These are phyloP conservation scores for Nidularia sp. DNA, from an alignment of 768 basidiomycete species.

Conservation along the genomic window DNA sequence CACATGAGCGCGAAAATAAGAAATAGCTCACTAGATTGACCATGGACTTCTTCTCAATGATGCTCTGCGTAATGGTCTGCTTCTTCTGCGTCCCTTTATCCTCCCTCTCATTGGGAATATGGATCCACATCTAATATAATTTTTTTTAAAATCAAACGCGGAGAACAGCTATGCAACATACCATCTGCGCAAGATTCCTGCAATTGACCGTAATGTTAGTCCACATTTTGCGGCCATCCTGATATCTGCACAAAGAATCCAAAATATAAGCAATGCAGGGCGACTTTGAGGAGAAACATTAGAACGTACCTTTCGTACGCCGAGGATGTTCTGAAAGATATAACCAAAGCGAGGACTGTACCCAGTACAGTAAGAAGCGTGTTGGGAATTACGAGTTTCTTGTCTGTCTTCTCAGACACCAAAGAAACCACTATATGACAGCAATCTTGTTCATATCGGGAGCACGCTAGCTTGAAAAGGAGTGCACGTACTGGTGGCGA, in stretches of 20 bases:
- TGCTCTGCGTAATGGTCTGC: slow-evolving; percentile 32
- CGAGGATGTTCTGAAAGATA: slow-evolving; percentile 70
- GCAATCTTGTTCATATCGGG: not conserved
- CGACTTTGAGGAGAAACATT: not conserved
- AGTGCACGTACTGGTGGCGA: slow-evolving; percentile 47
- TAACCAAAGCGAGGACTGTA: slow-evolving; percentile 68
- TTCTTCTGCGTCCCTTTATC: slow-evolving; percentile 22
- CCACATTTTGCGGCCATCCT: slow-evolving; percentile 72
- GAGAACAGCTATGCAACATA: slow-evolving; percentile 19
- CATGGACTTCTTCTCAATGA: slow-evolving; percentile 75
- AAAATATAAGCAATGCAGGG: not conserved
- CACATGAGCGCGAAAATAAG: not conserved
- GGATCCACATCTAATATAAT: slow-evolving; percentile 46
- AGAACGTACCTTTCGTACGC: slow-evolving; percentile 57
- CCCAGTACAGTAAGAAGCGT: slow-evolving; percentile 65
- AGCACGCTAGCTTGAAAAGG: no score
- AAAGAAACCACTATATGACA: slow-evolving; percentile 48
- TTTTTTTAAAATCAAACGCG: not conserved
- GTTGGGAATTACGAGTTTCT: slow-evolving; percentile 47
- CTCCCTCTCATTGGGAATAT: slow-evolving; percentile 41
- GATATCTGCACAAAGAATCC: slow-evolving; percentile 35
- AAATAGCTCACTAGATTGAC: slow-evolving; percentile 52
- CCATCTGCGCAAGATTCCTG: slow-evolving; percentile 55
- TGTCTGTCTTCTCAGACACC: slow-evolving; percentile 45
- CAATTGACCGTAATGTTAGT: slow-evolving; percentile 53